Base-by-base conservation (phyloP, 2,329 filamentous ascomycete species). In the Diaporthe sp. region DNA sequence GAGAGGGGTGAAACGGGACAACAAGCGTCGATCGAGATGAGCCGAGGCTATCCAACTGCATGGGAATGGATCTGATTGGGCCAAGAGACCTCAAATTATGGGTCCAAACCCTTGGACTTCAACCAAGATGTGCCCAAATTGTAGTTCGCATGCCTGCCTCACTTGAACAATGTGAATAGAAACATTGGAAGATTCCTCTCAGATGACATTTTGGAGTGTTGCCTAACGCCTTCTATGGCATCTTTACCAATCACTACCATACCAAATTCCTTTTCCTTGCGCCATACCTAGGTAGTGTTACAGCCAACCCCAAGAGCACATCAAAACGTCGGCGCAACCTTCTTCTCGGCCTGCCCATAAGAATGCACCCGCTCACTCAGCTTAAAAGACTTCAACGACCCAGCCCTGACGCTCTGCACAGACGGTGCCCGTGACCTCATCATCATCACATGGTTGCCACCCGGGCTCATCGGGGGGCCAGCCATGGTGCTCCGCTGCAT, bases 261-360 rank as follows among this genome's bases (percentile, higher is more conserved):
- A 7, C 25, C 7, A 6, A 44, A 47, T 4, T 20, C 22, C 60
- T 25, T 44, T 47, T 2, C 22, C 13, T 5, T 31, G 61, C 42
- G 42, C 31, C 47, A 39, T 37, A 51, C 20, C 31, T 31, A 31
- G 31, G 31, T 31, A 31, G 31, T 12, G 22, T 22, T 60, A 37
- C 37, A 42, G 6, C 63, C 42, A 37, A 15, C 31, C 28, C 22
- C 6, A 15, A 5, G 12, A 53, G 3, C 7, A 13, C 31, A 39
- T 73, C 51, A 81, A 72, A 81, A 81, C 10, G 81, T 79, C 6
- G 81, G 81, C 47, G 76, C 76, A n/a, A 82, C 75, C 75, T 78
- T 79, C 74, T 77, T 75, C 39, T 75, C 78, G 8, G 72, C 73
- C 37, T 79, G 79, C 44, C 63, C 63, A 68, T 68, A 51, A 13